Conservation (phyloP, 2,329 filamentous ascomycete species). For the Pseudogymnoascus sp. region DNA sequence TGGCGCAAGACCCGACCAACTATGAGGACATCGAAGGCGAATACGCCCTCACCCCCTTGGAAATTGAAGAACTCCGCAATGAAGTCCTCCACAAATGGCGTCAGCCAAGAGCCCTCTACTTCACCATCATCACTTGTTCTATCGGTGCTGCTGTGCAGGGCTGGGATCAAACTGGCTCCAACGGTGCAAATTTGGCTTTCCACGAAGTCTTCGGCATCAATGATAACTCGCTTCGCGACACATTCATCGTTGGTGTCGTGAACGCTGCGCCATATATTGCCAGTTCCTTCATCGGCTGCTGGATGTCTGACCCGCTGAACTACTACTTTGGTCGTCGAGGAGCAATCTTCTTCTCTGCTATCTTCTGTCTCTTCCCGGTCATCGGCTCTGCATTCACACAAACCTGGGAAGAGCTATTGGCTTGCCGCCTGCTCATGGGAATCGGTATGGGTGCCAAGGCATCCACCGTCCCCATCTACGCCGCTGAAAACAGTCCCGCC, state of each 20-base stretch:
- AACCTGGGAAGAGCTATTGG: slow-evolving; percentile 63
- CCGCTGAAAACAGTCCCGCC: slow-evolving; percentile 64
- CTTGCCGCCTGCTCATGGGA: slow-evolving; percentile 63
- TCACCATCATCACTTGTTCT: slow-evolving; percentile 59
- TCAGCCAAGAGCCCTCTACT: slow-evolving; percentile 50
- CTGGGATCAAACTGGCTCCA: slow-evolving; percentile 39
- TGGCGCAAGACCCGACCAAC: slow-evolving; percentile 58
- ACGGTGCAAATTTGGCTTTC: slow-evolving; percentile 35
- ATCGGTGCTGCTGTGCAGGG: slow-evolving; percentile 55
- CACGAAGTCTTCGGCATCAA: slow-evolving; percentile 45
- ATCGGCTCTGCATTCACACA: slow-evolving; percentile 65
- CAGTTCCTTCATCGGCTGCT: slow-evolving; percentile 49
- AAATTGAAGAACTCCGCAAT: slow-evolving; percentile 48
- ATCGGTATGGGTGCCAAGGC: slow-evolving; percentile 71
- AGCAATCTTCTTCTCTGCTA: slow-evolving; percentile 65
- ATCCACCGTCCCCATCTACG: slow-evolving; percentile 62
- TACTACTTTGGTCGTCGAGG: slow-evolving; percentile 54
- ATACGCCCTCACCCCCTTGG: slow-evolving; percentile 47
- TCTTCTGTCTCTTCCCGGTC: slow-evolving; percentile 61
- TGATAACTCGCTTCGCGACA: slow-evolving; percentile 28
- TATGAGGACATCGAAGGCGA: slow-evolving; percentile 51
- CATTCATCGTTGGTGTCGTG: slow-evolving; percentile 53
- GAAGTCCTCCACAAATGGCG: slow-evolving; percentile 60
- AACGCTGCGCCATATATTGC: slow-evolving; percentile 48
- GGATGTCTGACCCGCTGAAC: slow-evolving; percentile 58